phyloP scores from a whole-genome alignment of 257 asterid genomes.

The Rehmannia glutinosa region DNA sequence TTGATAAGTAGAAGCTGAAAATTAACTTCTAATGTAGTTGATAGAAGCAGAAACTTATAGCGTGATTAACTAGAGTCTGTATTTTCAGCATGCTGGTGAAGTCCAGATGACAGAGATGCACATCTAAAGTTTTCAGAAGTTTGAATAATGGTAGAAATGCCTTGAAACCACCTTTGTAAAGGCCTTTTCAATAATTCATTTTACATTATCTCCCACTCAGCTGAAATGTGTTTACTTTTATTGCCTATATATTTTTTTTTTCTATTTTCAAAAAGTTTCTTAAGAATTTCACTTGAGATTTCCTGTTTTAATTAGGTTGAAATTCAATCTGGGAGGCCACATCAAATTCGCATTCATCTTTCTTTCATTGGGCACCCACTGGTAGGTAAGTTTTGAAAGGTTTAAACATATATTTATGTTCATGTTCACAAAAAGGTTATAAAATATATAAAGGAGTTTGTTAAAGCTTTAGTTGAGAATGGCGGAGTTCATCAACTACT shows the following conservation, averaged over 20 bases:
- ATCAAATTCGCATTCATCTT: conserved; percentile 95
- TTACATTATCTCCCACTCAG: background rate
- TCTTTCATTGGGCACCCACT: conserved; percentile 86
- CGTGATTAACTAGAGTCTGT: background rate
- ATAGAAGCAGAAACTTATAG: background rate
- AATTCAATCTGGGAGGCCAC: conserved; percentile 98
- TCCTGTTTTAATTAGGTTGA: conserved; percentile 52
- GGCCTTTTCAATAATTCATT: background rate
- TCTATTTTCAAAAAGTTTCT: background rate
- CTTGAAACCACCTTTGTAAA: background rate
- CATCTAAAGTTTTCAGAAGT: background rate
- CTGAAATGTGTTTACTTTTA: background rate
- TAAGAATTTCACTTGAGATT: background rate
- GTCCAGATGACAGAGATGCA: conserved; percentile 4
- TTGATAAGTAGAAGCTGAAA: background rate
- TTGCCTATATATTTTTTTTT: background rate
- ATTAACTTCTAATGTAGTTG: background rate
- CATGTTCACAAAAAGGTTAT: background rate
- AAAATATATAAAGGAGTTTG: background rate
- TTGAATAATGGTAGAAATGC: background rate
- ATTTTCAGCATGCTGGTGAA: background rate
- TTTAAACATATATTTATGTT: conserved; percentile 1
- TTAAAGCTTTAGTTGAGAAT: background rate
- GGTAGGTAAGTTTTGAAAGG: conserved; percentile 37
- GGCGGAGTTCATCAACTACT: background rate